Base-by-base conservation (phyloP, 2,329 filamentous ascomycete genomes). In the Fusarium sp. region DNA sequence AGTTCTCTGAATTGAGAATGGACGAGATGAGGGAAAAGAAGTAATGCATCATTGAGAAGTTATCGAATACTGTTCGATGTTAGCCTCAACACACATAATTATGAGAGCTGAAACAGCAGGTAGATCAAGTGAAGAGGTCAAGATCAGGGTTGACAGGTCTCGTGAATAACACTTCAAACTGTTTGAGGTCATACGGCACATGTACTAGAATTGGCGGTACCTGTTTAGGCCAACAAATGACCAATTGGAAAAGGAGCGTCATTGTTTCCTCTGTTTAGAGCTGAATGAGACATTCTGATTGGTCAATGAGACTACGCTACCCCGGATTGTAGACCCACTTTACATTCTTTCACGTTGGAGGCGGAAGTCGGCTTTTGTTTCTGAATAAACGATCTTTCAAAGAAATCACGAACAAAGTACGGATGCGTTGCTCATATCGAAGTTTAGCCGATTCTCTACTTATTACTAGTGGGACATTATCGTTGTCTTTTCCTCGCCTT, bases 171-270 rank as follows among this genome's bases (percentile, higher is more conserved):
- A 50, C 38, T 38, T 41, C 57, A 55, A 69, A 73, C 48, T 39
- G 76, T 70, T 70, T 73, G 69, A 75, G 76, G 77, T 78, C 77
- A 78, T 78, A 76, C 56, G 73, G 67, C 20, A 50, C 45, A 60
- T 26, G 42, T 28, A 32, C 54, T 42, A 50, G 51, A 54, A 56
- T 47, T 38, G 44, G 41, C 10, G 62, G 60, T 69, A 72, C 72
- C 41, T 75, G 53, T 35, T 36, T 48, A 44, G 30, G 24, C 42
- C 53, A 28, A 48, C 42, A 62, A 59, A 53, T 38, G 51, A 54
- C 63, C 58, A 59, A 39, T 48, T 48, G 35, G 30, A 48, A 53
- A 24, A n/a, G 47, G 69, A 28, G 55, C 54, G 72, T 58, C 56
- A 28, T 36, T 36, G 45, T 72, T 50, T 61, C 22, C 41, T n/a